Conservation (phyloP, 805 yeast species). For the Candida alai region DNA sequence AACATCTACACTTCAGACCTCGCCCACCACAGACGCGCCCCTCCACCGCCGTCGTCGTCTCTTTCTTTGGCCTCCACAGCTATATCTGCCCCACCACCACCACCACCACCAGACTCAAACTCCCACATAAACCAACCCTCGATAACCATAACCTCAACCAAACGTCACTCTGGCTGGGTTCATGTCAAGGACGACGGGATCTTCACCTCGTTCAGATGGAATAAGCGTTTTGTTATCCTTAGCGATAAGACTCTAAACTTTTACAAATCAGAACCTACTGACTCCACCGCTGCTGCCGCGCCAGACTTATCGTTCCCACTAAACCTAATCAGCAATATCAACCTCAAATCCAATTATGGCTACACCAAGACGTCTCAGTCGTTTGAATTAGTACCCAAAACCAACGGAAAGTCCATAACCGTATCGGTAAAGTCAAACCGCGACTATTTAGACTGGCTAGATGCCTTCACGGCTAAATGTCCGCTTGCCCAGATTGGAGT, state of each 20-base stretch:
- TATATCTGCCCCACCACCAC: not conserved
- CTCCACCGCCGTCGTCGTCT: constrained; percentile 44
- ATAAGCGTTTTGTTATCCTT: constrained; percentile 76
- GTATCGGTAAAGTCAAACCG: constrained; percentile 73
- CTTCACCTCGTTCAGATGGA: constrained; percentile 85
- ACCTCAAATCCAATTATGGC: constrained; percentile 56
- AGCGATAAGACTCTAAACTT: constrained; percentile 72
- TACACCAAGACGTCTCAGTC: constrained; percentile 47
- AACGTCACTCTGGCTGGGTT: constrained; percentile 73
- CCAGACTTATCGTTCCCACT: constrained; percentile 39
- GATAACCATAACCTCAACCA: constrained; percentile 21
- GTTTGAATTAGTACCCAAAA: constrained; percentile 68
- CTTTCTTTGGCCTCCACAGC: not conserved
- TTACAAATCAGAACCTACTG: constrained; percentile 58
- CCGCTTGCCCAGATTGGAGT: constrained; percentile 48
- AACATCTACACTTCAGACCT: constrained; percentile 39
- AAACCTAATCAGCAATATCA: constrained; percentile 35
- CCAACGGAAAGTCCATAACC: constrained; percentile 56
- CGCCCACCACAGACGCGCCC: constrained; percentile 40
- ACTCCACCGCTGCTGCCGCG: constrained; percentile 6
- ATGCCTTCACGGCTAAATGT: constrained; percentile 75
- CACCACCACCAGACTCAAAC: no score
- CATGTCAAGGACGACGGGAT: constrained; percentile 87
- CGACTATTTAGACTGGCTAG: constrained; percentile 87
- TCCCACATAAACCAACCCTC: no score